Evolutionary conservation across 2,329 filamentous ascomycete species (phyloP).

Genomic region (Aspergillus brunneoviolaceus): DNA sequence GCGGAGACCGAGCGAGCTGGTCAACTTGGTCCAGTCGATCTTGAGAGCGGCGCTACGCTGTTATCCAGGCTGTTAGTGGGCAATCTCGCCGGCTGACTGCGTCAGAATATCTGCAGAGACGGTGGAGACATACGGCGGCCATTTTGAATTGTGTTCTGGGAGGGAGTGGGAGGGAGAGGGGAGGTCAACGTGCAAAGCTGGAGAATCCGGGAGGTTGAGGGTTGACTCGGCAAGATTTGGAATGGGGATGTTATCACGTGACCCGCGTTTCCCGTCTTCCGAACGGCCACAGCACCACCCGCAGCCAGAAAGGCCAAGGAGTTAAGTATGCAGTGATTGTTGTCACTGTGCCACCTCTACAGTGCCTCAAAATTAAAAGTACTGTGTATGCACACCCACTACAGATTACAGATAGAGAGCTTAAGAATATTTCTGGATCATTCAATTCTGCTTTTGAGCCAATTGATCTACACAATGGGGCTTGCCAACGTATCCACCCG

Average conservation of each 20-base stretch:
- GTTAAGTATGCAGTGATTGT: background rate
- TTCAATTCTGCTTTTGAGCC: constrained; percentile 31
- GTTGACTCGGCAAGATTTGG: constrained; percentile 42
- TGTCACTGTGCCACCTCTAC: background rate
- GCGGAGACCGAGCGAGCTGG: constrained; percentile 89
- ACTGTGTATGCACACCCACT: background rate
- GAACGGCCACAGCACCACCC: constrained; percentile 20
- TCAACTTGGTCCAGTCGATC: constrained; percentile 97
- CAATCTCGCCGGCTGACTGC: constrained; percentile 1
- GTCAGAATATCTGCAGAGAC: background rate
- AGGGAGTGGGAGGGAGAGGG: constrained; percentile 29
- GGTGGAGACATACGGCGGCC: constrained; percentile 40
- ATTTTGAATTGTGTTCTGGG: constrained; percentile 38
- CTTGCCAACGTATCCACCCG: constrained; percentile 23
- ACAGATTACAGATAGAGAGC: background rate
- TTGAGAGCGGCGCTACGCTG: constrained; percentile 98
- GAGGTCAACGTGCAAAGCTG: constrained; percentile 37
- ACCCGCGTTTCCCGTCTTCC: constrained; percentile 28
- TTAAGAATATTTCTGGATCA: constrained; percentile 13
- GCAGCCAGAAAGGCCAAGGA: background rate
- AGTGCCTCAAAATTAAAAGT: background rate
- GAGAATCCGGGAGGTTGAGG: constrained; percentile 36
- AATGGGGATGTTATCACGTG: constrained; percentile 35
- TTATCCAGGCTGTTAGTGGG: constrained; percentile 27
- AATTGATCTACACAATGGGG: constrained; percentile 39